phyloP scores from a whole-genome alignment of 2,329 filamentous ascomycete species.

The Thielaviopsis populi region DNA sequence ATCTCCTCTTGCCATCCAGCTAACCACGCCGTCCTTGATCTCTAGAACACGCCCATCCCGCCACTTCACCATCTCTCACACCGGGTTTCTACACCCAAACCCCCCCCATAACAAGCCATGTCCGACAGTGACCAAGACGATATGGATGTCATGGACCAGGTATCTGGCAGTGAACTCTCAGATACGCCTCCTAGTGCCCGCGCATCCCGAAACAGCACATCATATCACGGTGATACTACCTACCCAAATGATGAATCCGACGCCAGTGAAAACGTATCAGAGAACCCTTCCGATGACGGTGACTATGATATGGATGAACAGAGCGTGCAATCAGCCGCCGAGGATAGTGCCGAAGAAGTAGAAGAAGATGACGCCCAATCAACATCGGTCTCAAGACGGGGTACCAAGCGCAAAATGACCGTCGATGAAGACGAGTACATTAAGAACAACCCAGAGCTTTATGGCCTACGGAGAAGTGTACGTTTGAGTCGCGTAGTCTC shows the following conservation, averaged over 20 bases:
- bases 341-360: slow-evolving; percentile 15
- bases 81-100: slow-evolving; percentile 1
- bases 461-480: slow-evolving; percentile 88
- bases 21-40: slow-evolving; percentile 8
- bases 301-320: slow-evolving; percentile 61
- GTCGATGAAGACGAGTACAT: slow-evolving; percentile 70
- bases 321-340: slow-evolving; percentile 28
- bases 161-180: slow-evolving; percentile 63
- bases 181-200: slow-evolving; percentile 46
- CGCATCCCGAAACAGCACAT: slow-evolving; percentile 29
- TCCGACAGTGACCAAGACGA: slow-evolving; percentile 16
- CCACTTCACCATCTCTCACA: neutral
- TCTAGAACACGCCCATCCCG: neutral
- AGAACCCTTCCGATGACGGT: slow-evolving; percentile 48
- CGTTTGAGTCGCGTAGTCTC: slow-evolving; percentile 23
- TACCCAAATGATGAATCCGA: slow-evolving; percentile 29
- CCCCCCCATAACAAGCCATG: slow-evolving; percentile 1
- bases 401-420: slow-evolving; percentile 56
- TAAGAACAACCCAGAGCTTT: slow-evolving; percentile 81
- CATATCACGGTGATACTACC: slow-evolving; percentile 24
- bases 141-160: slow-evolving; percentile 23
- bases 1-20: neutral
- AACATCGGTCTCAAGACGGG: slow-evolving; percentile 53
- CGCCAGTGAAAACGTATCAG: slow-evolving; percentile 32
- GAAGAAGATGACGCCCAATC: slow-evolving; percentile 35